phyloP scores from a whole-genome alignment of 192 early-diverging fungal genomes.

The Diversispora epigaea region DNA sequence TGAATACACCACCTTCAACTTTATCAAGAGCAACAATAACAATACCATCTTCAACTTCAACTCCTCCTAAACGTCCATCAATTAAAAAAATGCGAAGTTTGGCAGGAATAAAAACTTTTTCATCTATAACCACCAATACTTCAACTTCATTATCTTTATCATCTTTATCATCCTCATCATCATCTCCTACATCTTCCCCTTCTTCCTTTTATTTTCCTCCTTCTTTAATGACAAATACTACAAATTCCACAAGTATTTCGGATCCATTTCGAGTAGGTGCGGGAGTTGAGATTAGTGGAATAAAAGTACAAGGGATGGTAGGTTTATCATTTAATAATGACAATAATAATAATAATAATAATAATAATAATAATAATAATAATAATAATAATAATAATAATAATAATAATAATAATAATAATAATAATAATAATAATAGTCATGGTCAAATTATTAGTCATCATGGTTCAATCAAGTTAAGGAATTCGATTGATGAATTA shows the following conservation, averaged over 20 bases:
- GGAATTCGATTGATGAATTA: too few relatives aligned
- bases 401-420: too few relatives aligned
- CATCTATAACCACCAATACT: neutral
- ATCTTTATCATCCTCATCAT: neutral
- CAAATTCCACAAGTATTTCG: neutral
- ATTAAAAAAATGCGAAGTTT: slow-evolving; percentile 5
- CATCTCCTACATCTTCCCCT: neutral
- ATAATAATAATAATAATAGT: too few relatives aligned
- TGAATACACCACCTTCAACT: neutral
- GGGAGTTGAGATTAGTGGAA: slow-evolving; percentile 26
- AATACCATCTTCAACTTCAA: neutral
- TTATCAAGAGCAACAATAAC: neutral
- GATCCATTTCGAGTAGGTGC: slow-evolving; percentile 21
- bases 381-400: too few relatives aligned
- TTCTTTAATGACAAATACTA: neutral
- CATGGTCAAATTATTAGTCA: too few relatives aligned
- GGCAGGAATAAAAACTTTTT: neutral
- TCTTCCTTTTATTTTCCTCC: neutral
- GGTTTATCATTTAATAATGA: too few relatives aligned
- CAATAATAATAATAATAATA: too few relatives aligned
- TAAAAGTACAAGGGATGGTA: slow-evolving; percentile 28
- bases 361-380: too few relatives aligned
- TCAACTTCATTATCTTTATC: neutral
- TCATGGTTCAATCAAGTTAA: too few relatives aligned
- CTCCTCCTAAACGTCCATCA: slow-evolving; percentile 24